A percentile compares a stretch with the other conserved stretches of the same genome.
These are phyloP conservation scores for Penicillium pulvis DNA, from an alignment of 495 filamentous ascomycete genomes.

Conservation along the genomic window DNA sequence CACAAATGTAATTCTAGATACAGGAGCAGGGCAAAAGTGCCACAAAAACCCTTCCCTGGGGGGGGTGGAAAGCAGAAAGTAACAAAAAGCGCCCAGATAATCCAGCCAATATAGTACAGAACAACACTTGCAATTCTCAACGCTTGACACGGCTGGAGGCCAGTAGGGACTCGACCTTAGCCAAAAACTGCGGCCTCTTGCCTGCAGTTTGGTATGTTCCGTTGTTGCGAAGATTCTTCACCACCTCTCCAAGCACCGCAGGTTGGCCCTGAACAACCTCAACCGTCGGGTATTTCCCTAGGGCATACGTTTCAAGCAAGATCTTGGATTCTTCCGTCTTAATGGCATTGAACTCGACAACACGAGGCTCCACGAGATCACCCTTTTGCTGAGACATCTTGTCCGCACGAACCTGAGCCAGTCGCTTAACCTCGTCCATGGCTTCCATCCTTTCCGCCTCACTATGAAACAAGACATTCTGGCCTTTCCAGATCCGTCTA, in stretches of 20 bases:
- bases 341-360: conserved; percentile 44
- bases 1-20: conserved; percentile 28
- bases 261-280: conserved; percentile 22
- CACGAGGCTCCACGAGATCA: conserved; percentile 39
- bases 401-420: conserved; percentile 42
- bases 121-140: conserved; percentile 8
- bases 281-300: conserved; percentile 40
- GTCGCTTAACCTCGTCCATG: conserved; percentile 36
- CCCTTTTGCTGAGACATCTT: conserved; percentile 44
- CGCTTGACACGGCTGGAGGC: conserved; percentile 36
- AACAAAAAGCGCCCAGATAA: conserved; percentile 15
- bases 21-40: conserved; percentile 2
- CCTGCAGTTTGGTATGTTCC: conserved; percentile 45
- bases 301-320: conserved; percentile 75
- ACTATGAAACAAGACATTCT: conserved; percentile 44
- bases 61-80: conserved; percentile 12
- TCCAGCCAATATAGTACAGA: conserved; percentile 33
- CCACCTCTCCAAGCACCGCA: conserved; percentile 37
- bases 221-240: conserved; percentile 46
- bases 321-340: conserved; percentile 58
- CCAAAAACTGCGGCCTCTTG: conserved; percentile 44
- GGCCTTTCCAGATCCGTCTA: conserved; percentile 40
- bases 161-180: conserved; percentile 47
- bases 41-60: not conserved
- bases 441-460: conserved; percentile 43